Evolutionary conservation across 2,329 filamentous ascomycete genomes (phyloP).

Genomic region (Microcyclospora tardicrescens): DNA sequence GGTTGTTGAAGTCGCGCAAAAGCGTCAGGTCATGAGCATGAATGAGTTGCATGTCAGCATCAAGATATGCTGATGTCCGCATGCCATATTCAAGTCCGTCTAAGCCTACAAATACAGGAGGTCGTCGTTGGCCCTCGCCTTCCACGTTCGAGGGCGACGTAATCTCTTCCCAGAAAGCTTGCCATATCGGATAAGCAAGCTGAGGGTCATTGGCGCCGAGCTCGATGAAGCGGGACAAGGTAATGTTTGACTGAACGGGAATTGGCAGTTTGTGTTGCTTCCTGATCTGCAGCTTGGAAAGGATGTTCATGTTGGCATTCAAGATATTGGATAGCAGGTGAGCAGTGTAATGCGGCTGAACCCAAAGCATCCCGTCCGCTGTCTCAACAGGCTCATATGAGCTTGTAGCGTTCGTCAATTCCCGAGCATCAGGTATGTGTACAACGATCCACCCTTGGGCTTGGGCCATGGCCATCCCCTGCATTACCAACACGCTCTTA

Average conservation of each 20-base stretch:
- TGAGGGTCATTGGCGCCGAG: conserved; percentile 62
- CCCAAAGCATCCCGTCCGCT: conserved; percentile 43
- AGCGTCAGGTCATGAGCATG: conserved; percentile 78
- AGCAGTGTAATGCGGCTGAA: conserved; percentile 66
- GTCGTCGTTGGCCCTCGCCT: conserved; percentile 33
- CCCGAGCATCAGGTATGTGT: conserved; percentile 80
- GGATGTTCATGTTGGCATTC: conserved; percentile 56
- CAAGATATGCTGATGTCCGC: conserved; percentile 62
- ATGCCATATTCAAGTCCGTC: conserved; percentile 77
- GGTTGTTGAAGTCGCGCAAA: conserved; percentile 59
- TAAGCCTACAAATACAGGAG: conserved; percentile 58
- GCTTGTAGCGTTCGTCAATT: conserved; percentile 66
- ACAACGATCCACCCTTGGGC: conserved; percentile 81
- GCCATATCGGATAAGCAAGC: conserved; percentile 66
- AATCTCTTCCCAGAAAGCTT: conserved; percentile 71
- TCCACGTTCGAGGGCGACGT: conserved; percentile 30
- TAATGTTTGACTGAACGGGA: conserved; percentile 43
- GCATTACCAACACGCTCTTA: conserved; percentile 76
- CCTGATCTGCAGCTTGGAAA: conserved; percentile 41
- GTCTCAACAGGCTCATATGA: conserved; percentile 61
- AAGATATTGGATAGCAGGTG: conserved; percentile 60
- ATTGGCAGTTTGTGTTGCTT: conserved; percentile 46
- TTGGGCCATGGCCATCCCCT: conserved; percentile 70
- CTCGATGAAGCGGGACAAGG: conserved; percentile 55
- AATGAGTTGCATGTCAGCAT: conserved; percentile 55